These are phyloP conservation scores for Aspergillus fructus DNA, from an alignment of 2,329 filamentous ascomycete species.

Conservation along the genomic window DNA sequence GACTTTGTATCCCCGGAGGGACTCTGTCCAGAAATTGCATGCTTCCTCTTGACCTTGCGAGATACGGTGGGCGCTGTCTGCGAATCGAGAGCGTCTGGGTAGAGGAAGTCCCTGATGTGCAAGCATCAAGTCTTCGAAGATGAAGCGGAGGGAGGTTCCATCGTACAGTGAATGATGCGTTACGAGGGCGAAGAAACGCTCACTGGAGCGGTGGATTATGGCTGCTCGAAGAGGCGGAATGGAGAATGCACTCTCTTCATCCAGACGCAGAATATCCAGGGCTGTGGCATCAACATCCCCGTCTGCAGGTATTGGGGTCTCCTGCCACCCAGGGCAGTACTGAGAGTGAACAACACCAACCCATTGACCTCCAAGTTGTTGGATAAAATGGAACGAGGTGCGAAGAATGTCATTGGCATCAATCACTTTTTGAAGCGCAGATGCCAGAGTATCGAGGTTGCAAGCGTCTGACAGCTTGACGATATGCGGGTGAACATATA, in stretches of 20 bases:
- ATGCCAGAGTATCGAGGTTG: not conserved
- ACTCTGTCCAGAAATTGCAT: not conserved
- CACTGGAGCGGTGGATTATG: not conserved
- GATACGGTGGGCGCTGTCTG: not conserved
- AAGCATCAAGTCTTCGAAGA: constrained; percentile 5
- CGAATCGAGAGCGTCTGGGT: not conserved
- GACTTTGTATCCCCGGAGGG: not conserved
- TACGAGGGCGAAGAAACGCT: constrained; percentile 9
- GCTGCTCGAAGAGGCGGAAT: not conserved
- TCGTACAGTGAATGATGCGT: constrained; percentile 19
- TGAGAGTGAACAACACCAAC: not conserved
- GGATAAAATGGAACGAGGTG: not conserved
- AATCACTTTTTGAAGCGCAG: not conserved
- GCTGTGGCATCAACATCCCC: not conserved
- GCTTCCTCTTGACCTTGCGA: not conserved
- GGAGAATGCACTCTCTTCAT: not conserved
- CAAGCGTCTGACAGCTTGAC: not conserved
- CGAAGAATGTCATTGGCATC: not conserved
- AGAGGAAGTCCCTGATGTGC: not conserved
- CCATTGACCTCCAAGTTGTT: not conserved
- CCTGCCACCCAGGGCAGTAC: not conserved
- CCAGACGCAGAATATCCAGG: not conserved
- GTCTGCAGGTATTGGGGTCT: not conserved
- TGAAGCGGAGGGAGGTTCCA: constrained; percentile 11
- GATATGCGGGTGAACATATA: not conserved